These are phyloP conservation scores for Albophoma yamanashiensis DNA, from an alignment of 2,329 filamentous ascomycete genomes.

Conservation along the genomic window DNA sequence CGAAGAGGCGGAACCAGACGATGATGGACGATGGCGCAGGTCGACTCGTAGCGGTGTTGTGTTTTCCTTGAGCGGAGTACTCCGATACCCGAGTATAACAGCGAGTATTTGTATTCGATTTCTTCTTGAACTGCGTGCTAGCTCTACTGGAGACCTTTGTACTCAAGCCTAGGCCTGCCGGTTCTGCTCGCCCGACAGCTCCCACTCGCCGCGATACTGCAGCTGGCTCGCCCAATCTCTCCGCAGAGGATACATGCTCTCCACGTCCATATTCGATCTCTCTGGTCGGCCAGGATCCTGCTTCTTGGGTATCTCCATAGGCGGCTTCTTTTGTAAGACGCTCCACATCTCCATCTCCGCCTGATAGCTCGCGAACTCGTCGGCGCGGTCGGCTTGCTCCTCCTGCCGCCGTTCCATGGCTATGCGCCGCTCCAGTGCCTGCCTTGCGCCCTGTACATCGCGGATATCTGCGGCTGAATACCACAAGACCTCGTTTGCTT, in stretches of 20 bases:
- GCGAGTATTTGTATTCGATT: neutral
- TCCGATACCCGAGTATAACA: neutral
- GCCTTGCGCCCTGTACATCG: constrained; percentile 22
- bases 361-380: constrained; percentile 25
- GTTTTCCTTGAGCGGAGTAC: neutral
- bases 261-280: constrained; percentile 19
- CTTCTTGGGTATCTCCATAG: constrained; percentile 19
- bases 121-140: neutral
- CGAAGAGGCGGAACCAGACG: constrained; percentile 15
- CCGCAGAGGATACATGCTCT: constrained; percentile 23
- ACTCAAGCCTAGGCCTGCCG: neutral
- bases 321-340: constrained; percentile 28
- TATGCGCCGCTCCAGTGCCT: constrained; percentile 27
- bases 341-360: constrained; percentile 37
- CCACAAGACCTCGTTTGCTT: constrained; percentile 30
- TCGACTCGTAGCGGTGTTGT: constrained; percentile 4
- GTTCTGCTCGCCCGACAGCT: constrained; percentile 12
- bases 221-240: constrained; percentile 27
- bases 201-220: constrained; percentile 31
- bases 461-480: constrained; percentile 30
- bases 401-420: constrained; percentile 30
- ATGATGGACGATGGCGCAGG: constrained; percentile 2
- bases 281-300: constrained; percentile 16
- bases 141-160: neutral
- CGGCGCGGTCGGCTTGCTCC: constrained; percentile 29